These are phyloP conservation scores for Ganoderma multipileum DNA, from an alignment of 1,284 basidiomycete species.

Conservation along the genomic window DNA sequence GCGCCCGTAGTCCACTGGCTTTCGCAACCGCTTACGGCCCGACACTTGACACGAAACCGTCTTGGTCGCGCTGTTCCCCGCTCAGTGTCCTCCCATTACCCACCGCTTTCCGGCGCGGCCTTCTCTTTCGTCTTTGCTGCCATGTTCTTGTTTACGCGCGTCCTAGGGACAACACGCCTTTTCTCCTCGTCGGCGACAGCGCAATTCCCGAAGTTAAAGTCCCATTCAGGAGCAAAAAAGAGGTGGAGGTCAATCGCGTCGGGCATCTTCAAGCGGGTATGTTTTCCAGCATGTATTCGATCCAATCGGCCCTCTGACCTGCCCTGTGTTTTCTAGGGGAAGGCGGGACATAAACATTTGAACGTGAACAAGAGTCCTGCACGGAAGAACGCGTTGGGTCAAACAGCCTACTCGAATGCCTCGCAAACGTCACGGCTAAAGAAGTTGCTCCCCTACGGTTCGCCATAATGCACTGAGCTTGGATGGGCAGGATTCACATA, in stretches of 20 bases:
- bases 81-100: conserved; percentile 5
- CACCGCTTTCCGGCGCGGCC: neutral
- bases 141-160: conserved; percentile 35
- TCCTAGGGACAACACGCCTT: conserved; percentile 39
- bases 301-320: conserved; percentile 4
- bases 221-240: conserved; percentile 83
- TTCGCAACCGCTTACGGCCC: neutral
- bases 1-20: conserved; percentile 5
- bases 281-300: conserved; percentile 34
- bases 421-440: conserved; percentile 71
- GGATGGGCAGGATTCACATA: neutral
- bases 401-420: conserved; percentile 68
- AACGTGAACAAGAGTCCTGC: conserved; percentile 71
- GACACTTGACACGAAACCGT: neutral
- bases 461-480: conserved; percentile 39
- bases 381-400: conserved; percentile 69
- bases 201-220: conserved; percentile 68
- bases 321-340: conserved; percentile 52
- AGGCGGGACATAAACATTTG: conserved; percentile 73
- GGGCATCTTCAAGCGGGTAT: conserved; percentile 80
- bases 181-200: conserved; percentile 43
- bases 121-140: neutral
- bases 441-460: conserved; percentile 74
- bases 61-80: neutral
- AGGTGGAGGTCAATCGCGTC: conserved; percentile 75